Evolutionary conservation across 257 asterid genomes (phyloP).

Genomic region (Penstemon davidsonii): DNA sequence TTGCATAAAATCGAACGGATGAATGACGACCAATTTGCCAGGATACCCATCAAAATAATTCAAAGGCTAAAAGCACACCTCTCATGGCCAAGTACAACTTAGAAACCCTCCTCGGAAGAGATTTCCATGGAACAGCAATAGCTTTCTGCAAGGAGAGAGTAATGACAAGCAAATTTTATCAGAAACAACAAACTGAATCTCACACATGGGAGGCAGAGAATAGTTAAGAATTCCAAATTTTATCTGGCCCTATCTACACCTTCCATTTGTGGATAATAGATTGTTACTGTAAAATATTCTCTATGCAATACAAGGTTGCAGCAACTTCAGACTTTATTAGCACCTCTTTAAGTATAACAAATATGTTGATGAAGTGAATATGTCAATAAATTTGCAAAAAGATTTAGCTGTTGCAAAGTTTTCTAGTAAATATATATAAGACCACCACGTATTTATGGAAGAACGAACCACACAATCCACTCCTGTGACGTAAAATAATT

Average conservation of each 20-base stretch:
- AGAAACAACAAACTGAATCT: constrained; percentile 17
- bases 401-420: neutral
- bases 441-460: neutral
- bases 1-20: neutral
- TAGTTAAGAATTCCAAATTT: neutral
- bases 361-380: neutral
- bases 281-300: neutral
- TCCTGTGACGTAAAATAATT: constrained; percentile 13
- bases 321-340: neutral
- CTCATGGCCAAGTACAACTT: constrained; percentile 88
- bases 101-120: constrained; percentile 78
- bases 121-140: constrained; percentile 80
- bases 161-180: constrained; percentile 19
- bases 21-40: neutral
- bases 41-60: constrained; percentile 14
- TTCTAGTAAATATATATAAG: neutral
- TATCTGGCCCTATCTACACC: neutral
- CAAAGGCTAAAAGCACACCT: constrained; percentile 48
- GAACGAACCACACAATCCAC: constrained; percentile 12
- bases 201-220: constrained; percentile 2
- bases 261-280: neutral
- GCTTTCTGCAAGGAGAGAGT: constrained; percentile 60
- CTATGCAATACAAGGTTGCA: neutral
- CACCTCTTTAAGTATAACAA: constrained; percentile 16
- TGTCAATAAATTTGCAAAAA: constrained; percentile 1